Base-by-base conservation (phyloP, 495 filamentous ascomycete genomes). In the Xylaria nigripes region DNA sequence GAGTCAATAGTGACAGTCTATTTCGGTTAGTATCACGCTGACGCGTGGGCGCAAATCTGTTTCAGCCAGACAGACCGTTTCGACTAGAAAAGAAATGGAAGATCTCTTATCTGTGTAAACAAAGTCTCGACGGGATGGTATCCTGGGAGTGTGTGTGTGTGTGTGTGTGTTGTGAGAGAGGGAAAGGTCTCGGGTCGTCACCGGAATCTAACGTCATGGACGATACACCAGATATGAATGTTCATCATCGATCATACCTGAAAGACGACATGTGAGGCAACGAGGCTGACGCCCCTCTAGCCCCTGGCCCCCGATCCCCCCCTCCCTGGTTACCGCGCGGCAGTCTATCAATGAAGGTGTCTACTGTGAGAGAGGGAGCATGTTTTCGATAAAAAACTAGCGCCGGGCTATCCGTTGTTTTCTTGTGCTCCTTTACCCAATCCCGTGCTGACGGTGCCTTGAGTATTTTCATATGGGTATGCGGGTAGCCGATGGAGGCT, bases 401-500 rank as follows among this genome's bases (percentile, higher is more conserved):
- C 40, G 51, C 51, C 51, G 32, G 27, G 16, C 13, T 38, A 46
- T 29, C 50, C 29, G 50, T 43, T 22, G 16, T 47, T n/a, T n/a
- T n/a, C n/a, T n/a, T 23, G 27, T 30, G 27, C 32, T 5, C 22
- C 15, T 27, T 8, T 54, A 2, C 38, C 32, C 23, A 48, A 45
- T 46, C 51, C 19, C 1, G 34, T 16, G 42, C 51, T 6, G 16
- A 32, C 44, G 32, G 44, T 24, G 32, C 51, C 44, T 34, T 48
- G 16, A n/a, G 19, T 34, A 7, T 29, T 32, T 46, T 34, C 38
- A 27, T 6, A 19, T 44, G 34, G 13, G 16, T 48, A 48, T 48
- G 51, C 51, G 51, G 51, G 34, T 13, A 42, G 45, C 51, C 51
- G 51, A 42, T n/a, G 44, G 44, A 48, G 44, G 34, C 51, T 48